Evolutionary conservation across 768 basidiomycete species (phyloP), one percentile per base, ranked within the genome.

Genomic region (Pseudohyphozyma bogoriensis): DNA sequence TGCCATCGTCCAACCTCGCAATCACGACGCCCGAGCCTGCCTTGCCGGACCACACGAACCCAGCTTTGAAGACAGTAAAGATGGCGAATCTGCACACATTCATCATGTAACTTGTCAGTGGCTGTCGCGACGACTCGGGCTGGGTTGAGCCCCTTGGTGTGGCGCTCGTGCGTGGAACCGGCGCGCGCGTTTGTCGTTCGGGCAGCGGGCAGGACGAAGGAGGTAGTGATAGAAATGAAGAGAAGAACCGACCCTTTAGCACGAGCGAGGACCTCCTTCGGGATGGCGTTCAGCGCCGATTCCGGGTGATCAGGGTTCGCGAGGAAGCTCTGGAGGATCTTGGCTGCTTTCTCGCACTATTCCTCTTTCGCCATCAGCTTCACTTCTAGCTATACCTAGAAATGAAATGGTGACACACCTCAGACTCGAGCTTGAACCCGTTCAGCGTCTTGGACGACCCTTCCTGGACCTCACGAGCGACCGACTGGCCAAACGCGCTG

Each of bases 1-100:
- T 90, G 67, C 93, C 93, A 70, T 96, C 91, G 12, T 88, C 86
- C 46, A 92, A 80, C 16, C 90, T 85, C 24, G 90, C 86, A 71
- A 95, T 86, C 75, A 97, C 88, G 64, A 93, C 74, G 18, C 92
- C 92, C 1, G 88, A 90, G 49, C 92, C 92, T 1, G 87, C 89
- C 75, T 91, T 93, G 51, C 89, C 92, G 15, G 87, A 89, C 79
- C 93, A 92, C 56, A 92, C 82, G 77, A 96, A 93, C 3, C 92
- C 90, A 1, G 71, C 74, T 61, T 77, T 77, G 73, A 95, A 76
- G 18, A 95, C 89, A 69, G 89, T 87, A 80, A 95, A 96, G 67
- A 96, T 80, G 51, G 92, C 92, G 61, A 96, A 52, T 22, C 50
- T 24, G 35, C 28, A 36, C n/a, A n/a, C n/a, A n/a, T n/a, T n/a